Conservation (phyloP, 257 asterid genomes). For the Gentiana macrophylla region DNA sequence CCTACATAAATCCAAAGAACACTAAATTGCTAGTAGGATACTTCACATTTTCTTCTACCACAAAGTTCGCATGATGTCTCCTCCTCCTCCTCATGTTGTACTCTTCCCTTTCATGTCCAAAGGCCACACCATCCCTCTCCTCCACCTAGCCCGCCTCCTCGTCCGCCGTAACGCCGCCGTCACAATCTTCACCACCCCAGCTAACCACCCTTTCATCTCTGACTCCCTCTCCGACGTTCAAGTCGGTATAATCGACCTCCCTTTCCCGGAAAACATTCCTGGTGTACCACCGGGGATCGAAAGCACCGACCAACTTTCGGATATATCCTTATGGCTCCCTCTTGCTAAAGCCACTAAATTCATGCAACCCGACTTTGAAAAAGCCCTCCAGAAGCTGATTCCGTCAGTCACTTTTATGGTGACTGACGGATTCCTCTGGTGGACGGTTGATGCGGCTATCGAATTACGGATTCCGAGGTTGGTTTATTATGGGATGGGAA, state of each 20-base stretch:
- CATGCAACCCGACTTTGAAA: conserved; percentile 51
- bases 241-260: conserved; percentile 30
- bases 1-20: too few relatives aligned
- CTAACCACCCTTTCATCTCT: conserved; percentile 42
- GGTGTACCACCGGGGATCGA: conserved; percentile 42
- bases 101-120: conserved; percentile 82
- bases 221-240: conserved; percentile 13
- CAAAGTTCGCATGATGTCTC: too few relatives aligned
- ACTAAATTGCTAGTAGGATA: too few relatives aligned
- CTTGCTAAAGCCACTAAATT: conserved; percentile 28
- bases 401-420: conserved; percentile 28
- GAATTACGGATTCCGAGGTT: conserved; percentile 40
- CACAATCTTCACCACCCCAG: conserved; percentile 65
- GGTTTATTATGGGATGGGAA: conserved; percentile 33
- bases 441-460: conserved; percentile 51
- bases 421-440: conserved; percentile 56
- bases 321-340: conserved; percentile 38
- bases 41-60: too few relatives aligned
- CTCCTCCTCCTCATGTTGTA: conserved; percentile 24
- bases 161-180: conserved; percentile 21
- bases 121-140: conserved; percentile 70
- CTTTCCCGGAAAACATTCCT: conserved; percentile 40
- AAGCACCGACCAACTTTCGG: conserved; percentile 59
- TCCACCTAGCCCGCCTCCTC: conserved; percentile 48
- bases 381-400: conserved; percentile 14